phyloP scores from a whole-genome alignment of 2,329 filamentous ascomycete species.

The Penicillium expansum region DNA sequence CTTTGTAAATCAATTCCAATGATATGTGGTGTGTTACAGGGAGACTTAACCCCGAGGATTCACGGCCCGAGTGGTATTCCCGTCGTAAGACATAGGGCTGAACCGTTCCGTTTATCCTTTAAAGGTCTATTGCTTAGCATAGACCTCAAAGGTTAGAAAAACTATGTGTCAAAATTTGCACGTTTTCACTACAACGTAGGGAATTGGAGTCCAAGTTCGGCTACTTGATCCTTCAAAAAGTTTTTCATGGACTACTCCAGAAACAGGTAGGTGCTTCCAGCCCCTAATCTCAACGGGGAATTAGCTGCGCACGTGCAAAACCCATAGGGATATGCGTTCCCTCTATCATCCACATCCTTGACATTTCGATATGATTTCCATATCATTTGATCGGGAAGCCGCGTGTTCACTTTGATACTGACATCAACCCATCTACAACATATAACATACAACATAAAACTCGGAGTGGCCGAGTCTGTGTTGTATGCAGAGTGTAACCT shows the following conservation, averaged over 20 bases:
- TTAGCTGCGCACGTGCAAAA: not conserved
- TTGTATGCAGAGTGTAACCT: not conserved
- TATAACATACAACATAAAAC: not conserved
- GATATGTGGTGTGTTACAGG: not conserved
- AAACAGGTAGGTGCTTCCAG: not conserved
- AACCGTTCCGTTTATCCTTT: not conserved
- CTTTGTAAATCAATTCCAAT: not conserved
- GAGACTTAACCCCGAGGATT: not conserved
- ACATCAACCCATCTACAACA: not conserved
- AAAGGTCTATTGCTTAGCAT: too few species aligned
- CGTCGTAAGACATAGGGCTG: not conserved
- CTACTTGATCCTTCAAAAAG: not conserved
- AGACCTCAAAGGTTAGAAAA: too few species aligned
- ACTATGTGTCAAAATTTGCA: too few species aligned
- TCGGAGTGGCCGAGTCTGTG: not conserved
- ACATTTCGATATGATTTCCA: not conserved
- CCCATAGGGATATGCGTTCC: not conserved
- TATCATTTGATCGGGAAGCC: not conserved
- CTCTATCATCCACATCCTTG: not conserved
- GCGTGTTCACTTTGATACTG: not conserved
- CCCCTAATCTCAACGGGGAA: not conserved
- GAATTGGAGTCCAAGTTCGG: not conserved
- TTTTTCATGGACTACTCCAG: not conserved
- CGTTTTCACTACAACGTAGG: too few species aligned
- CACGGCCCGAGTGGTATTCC: not conserved